Evolutionary conservation across 2,329 filamentous ascomycete genomes (phyloP), one percentile per base, ranked within the genome.

Genomic region (Coniochaeta pulveracea): DNA sequence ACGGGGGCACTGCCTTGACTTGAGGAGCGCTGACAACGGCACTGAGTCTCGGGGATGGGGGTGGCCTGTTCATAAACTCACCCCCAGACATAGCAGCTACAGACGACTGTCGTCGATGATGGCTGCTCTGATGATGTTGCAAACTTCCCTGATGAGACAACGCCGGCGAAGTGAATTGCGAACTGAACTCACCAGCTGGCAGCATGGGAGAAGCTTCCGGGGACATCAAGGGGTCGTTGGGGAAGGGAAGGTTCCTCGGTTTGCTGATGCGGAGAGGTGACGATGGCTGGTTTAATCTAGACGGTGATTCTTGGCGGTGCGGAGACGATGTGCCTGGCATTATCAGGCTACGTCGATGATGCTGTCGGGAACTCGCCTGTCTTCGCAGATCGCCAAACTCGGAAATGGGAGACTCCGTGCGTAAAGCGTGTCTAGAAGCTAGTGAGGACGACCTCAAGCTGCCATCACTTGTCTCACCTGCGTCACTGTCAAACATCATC

Each of bases 191-290:
- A 47, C 80, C 84, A 10, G 76, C 74, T 2, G 83, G 77, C 21
- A 95, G 70, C 55, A 93, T 80, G 2, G 91, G 91, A 1, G 91
- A 98, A 2, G 82, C 80, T 43, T 94, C 81, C 1, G 91, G 91
- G 4, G 91, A 96, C 10, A 76, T 74, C 24, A 93, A 51, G 15
- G 68, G 70, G 27, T 88, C 82, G 4, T 73, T 65, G 14, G 65
- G 60, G 40, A 65, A 66, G 4, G 68, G 68, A 19, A 76, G 56
- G 17, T 61, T 67, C 21, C 88, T 77, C 21, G 88, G 82, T 50
- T 94, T 96, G 28, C 72, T 70, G 47, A 93, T 86, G 23, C 89
- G 75, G 36, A 98, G 61, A 2, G 91, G 91, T 2, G 86, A 94
- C 2, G 88, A 85, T 3, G 86, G 85, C 30, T 80, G 76, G 6